These are phyloP conservation scores for Zoysia matrella DNA, from an alignment of 202 grass and related monocot genomes.

Conservation along the genomic window DNA sequence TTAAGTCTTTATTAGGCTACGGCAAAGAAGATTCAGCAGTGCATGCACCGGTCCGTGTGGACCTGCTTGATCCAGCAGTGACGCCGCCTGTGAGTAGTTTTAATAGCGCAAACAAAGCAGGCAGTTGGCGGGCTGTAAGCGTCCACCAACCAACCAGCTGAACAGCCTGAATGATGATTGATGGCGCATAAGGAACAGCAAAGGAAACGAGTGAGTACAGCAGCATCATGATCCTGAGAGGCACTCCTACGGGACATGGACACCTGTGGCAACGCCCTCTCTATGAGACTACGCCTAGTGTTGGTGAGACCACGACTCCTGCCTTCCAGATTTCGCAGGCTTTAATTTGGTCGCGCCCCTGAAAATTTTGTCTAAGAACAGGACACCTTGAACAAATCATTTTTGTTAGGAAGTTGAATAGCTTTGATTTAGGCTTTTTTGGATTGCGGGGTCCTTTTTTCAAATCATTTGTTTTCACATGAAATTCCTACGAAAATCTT, in stretches of 20 bases:
- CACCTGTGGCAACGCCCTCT: neutral
- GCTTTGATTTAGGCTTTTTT: neutral
- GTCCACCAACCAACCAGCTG: constrained; percentile 1
- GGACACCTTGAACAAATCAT: neutral
- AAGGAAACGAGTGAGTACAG: neutral
- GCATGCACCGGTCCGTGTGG: no score
- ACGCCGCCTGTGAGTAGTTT: neutral
- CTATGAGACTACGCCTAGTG: neutral
- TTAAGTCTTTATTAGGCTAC: no score
- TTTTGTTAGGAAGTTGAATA: no score
- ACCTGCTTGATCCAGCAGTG: no score
- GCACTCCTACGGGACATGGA: neutral
- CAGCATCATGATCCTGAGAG: neutral
- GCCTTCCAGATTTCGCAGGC: neutral
- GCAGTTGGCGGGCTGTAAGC: neutral
- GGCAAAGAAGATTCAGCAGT: no score
- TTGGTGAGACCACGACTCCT: neutral
- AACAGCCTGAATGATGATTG: neutral
- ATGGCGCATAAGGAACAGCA: neutral
- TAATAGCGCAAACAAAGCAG: neutral
- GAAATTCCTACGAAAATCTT: no score
- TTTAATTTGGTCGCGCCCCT: neutral
- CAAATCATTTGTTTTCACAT: no score
- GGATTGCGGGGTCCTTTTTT: no score
- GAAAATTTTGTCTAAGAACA: neutral